Conservation (phyloP, 129 eudicot species). For the Rutidosis leptorrhynchoides region DNA sequence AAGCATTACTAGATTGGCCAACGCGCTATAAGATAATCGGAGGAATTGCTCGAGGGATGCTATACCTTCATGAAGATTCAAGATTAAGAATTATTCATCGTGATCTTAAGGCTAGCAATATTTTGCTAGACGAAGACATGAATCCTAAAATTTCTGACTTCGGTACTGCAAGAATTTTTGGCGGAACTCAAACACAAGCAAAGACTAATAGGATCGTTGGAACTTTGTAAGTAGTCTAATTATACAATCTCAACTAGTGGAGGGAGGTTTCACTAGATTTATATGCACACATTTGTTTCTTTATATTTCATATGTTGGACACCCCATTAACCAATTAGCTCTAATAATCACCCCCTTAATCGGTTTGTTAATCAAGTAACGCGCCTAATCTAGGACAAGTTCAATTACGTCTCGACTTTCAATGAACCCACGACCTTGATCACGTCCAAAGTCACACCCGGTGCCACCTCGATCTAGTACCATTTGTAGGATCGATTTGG, state of each 20-base stretch:
- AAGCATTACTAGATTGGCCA: conserved; percentile 26
- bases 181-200: conserved; percentile 24
- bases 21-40: conserved; percentile 34
- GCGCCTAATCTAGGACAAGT: too few relatives aligned
- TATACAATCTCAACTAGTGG: not conserved
- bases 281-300: not conserved
- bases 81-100: conserved; percentile 32
- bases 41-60: conserved; percentile 40
- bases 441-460: too few relatives aligned
- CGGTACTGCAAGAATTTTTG: conserved; percentile 27
- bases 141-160: conserved; percentile 29
- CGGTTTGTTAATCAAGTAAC: too few relatives aligned
- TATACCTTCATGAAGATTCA: conserved; percentile 33
- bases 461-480: too few relatives aligned
- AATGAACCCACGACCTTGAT: too few relatives aligned
- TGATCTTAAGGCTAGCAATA: conserved; percentile 29
- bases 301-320: too few relatives aligned
- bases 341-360: too few relatives aligned
- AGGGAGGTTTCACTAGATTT: too few relatives aligned
- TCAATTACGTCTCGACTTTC: too few relatives aligned
- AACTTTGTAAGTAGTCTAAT: conserved; percentile 22
- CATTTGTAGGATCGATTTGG: too few relatives aligned
- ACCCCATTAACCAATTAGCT: too few relatives aligned
- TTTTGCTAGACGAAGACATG: conserved; percentile 27
- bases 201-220: conserved; percentile 25